phyloP scores from a whole-genome alignment of 2,329 filamentous ascomycete genomes.

The Truncatella angustata region DNA sequence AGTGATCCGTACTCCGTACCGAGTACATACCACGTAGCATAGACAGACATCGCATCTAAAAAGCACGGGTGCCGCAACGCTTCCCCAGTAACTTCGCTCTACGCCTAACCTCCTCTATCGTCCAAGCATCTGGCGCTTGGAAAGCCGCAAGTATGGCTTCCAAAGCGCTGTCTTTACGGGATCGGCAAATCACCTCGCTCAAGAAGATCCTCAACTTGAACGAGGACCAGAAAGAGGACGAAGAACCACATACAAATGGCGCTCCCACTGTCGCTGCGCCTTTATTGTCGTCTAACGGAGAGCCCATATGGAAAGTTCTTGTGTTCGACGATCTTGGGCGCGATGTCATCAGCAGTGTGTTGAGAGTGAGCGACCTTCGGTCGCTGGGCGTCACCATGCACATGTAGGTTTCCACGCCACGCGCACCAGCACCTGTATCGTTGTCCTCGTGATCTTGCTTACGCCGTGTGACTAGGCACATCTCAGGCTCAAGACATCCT shows the following conservation, averaged over 20 bases:
- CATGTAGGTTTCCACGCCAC: conserved; percentile 55
- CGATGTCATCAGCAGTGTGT: conserved; percentile 94
- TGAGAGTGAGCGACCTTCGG: conserved; percentile 89
- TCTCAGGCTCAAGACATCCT: conserved; percentile 76
- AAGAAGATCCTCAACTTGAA: conserved; percentile 97
- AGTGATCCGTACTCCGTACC: background rate
- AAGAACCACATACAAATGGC: conserved; percentile 64
- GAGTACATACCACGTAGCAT: too few relatives aligned
- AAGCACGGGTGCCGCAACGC: too few relatives aligned
- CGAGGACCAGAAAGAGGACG: conserved; percentile 61
- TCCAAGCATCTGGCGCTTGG: background rate
- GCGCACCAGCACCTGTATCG: background rate
- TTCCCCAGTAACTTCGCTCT: too few relatives aligned
- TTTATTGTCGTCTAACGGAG: conserved; percentile 80
- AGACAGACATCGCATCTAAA: too few relatives aligned
- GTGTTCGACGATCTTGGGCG: conserved; percentile 90
- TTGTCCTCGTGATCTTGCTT: conserved; percentile 22
- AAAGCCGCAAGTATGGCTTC: conserved; percentile 20
- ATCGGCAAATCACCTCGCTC: conserved; percentile 65
- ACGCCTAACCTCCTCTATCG: too few relatives aligned
- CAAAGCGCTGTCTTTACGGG: conserved; percentile 25
- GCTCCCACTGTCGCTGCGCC: conserved; percentile 69
- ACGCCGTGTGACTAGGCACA: conserved; percentile 56
- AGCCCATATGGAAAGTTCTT: conserved; percentile 96
- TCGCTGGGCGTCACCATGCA: conserved; percentile 96